These are phyloP conservation scores for Hippophae rhamnoides DNA, from an alignment of 306 rosid genomes.

Conservation along the genomic window DNA sequence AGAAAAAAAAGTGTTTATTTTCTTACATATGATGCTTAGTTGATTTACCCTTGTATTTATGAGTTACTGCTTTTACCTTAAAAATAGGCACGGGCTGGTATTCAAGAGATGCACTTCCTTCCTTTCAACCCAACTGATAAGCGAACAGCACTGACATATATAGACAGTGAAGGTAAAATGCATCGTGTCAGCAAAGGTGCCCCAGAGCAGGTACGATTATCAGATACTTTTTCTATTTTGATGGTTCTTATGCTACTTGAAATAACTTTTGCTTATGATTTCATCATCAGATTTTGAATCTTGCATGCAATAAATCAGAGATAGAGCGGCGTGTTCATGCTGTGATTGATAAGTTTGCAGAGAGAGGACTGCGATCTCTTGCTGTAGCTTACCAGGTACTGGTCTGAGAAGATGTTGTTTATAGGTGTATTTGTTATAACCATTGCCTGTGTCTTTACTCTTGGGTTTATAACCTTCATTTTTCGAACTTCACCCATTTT, in stretches of 20 bases:
- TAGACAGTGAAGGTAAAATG: conserved; percentile 57
- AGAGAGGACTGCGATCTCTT: conserved; percentile 78
- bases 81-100: conserved; percentile 61
- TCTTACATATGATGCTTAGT: background rate
- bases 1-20: background rate
- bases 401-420: background rate
- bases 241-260: conserved; percentile 11
- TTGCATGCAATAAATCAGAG: conserved; percentile 59
- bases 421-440: background rate
- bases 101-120: conserved; percentile 76
- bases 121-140: conserved; percentile 86
- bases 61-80: conserved; percentile 13
- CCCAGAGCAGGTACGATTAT: conserved; percentile 64
- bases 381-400: conserved; percentile 77
- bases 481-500: background rate
- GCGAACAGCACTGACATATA: conserved; percentile 76
- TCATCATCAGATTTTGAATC: conserved; percentile 60
- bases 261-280: conserved; percentile 17
- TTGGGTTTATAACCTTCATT: conserved; percentile 1
- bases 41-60: conserved; percentile 2
- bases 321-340: conserved; percentile 59
- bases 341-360: conserved; percentile 66
- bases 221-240: conserved; percentile 3
- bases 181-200: conserved; percentile 90
- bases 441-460: background rate